phyloP scores from a whole-genome alignment of 768 basidiomycete genomes.

The Panaeolus cyanescens region DNA sequence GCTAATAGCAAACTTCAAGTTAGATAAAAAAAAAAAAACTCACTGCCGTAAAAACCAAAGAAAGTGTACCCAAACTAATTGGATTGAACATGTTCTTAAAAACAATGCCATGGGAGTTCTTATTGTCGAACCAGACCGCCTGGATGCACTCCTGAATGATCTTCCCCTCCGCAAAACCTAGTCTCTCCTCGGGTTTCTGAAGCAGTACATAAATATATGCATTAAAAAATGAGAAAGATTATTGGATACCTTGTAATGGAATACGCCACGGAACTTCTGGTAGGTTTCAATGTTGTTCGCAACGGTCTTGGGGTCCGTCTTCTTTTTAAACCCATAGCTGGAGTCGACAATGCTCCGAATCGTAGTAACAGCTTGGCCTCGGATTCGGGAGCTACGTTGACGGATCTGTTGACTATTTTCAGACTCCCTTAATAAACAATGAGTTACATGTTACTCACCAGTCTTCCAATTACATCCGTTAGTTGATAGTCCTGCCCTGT shows the following conservation, averaged over 20 bases:
- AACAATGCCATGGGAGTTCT: conserved; percentile 9
- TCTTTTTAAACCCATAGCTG: conserved; percentile 3
- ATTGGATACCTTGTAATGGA: conserved; percentile 11
- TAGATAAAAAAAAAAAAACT: neutral
- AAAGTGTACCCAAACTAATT: neutral
- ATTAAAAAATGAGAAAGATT: neutral
- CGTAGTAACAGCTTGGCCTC: conserved; percentile 4
- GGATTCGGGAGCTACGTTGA: conserved; percentile 10
- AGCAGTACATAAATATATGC: neutral
- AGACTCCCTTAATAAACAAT: neutral
- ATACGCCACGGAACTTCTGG: neutral
- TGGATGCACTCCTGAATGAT: conserved; percentile 14
- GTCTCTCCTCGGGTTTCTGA: conserved; percentile 1
- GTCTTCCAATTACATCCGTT: conserved; percentile 3
- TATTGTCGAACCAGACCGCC: conserved; percentile 13
- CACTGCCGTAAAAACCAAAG: neutral
- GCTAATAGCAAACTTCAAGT: too few relatives aligned
- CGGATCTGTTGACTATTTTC: conserved; percentile 2
- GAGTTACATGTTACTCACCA: conserved; percentile 8
- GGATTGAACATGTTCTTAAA: conserved; percentile 1
- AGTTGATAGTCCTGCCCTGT: conserved; percentile 9
- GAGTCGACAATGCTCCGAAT: neutral
- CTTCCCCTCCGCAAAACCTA: conserved; percentile 7
- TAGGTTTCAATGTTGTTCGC: conserved; percentile 2
- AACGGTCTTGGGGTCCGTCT: neutral